A percentile compares a stretch with the other conserved stretches of the same genome.
Conservation (phyloP, 306 rosid species). For the Carpinus fangiana region DNA sequence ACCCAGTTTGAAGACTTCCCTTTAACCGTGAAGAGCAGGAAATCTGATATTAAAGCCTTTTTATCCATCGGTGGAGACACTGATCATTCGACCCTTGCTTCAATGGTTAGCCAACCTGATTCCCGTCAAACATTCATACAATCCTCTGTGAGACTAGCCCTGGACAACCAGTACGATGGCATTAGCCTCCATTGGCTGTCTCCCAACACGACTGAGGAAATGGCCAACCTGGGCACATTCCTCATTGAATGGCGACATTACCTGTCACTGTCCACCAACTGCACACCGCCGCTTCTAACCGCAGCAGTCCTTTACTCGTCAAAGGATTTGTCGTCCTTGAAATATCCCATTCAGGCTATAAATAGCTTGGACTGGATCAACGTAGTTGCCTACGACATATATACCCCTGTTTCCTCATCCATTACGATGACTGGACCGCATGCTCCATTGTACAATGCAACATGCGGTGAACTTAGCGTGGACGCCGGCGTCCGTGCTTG, state of each 20-base stretch:
- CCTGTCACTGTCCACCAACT: not conserved
- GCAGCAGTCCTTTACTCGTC: too few relatives aligned
- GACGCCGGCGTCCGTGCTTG: conserved; percentile 6
- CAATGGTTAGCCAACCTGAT: conserved; percentile 30
- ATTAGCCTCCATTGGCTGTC: conserved; percentile 45
- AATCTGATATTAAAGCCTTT: conserved; percentile 42
- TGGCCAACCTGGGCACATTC: conserved; percentile 35
- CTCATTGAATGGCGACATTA: conserved; percentile 41
- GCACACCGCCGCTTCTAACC: not conserved
- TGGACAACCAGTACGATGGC: conserved; percentile 31
- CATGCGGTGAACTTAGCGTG: not conserved
- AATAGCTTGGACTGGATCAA: conserved; percentile 37
- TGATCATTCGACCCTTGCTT: conserved; percentile 26
- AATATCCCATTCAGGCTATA: too few relatives aligned
- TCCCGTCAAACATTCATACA: conserved; percentile 45
- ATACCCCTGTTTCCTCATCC: conserved; percentile 28
- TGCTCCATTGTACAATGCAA: conserved; percentile 23
- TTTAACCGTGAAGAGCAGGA: conserved; percentile 19
- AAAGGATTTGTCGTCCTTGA: not conserved
- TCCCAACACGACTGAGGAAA: conserved; percentile 26
- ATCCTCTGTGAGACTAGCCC: conserved; percentile 41
- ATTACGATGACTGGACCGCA: conserved; percentile 25
- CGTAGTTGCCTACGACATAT: conserved; percentile 37
- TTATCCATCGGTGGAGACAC: conserved; percentile 30
- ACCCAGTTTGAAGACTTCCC: conserved; percentile 35